Evolutionary conservation across 2,329 filamentous ascomycete genomes (phyloP), one percentile per base, ranked within the genome.

Genomic region (Talaromyces sp.): DNA sequence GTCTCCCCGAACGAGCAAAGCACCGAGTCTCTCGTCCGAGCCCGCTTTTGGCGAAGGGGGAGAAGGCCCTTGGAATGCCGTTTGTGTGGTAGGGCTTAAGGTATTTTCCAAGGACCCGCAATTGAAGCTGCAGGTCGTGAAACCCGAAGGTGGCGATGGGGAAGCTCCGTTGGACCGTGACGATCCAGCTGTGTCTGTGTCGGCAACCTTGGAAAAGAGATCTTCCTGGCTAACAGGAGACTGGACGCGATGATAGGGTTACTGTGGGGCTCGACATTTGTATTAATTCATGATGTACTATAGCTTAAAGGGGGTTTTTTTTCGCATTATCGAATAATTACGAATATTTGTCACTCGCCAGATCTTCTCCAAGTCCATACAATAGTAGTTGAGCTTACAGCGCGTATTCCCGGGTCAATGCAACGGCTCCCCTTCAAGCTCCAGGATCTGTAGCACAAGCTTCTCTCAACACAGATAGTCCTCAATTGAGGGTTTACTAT

Each of bases 21-120:
- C 26, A 38, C 55, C 54, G 24, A 32, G 41, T 27, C 17, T 32
- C 6, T 61, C 57, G 27, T 46, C 58, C 12, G 43, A 41, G 5
- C 21, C 38, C 24, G 32, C 43, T 2, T 55, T 46, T 35, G 35
- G 24, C 48, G 68, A 66, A 35, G 62, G 61, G 14, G 66, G 64
- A 26, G 65, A 64, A 12, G 72, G 75, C 62, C 83, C 83, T 0
- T 87, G 84, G 84, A 85, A 86, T 65, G 84, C 84, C 0, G 78
- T 85, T 0, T 85, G 82, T 62, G 83, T 86, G 17, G 78, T 86
- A 4, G 84, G 84, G 0, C 69, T 87, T 31, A 75, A 83, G 6
- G 83, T 87, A 0, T 86, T 84, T 66, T 80, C 78, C 10, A 79
- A 82, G 61, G 80, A 83, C 62, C 73, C 72, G 6, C 69, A 71